Base-by-base conservation (phyloP, 2,329 filamentous ascomycete genomes). In the Aspergillus luchuensis region DNA sequence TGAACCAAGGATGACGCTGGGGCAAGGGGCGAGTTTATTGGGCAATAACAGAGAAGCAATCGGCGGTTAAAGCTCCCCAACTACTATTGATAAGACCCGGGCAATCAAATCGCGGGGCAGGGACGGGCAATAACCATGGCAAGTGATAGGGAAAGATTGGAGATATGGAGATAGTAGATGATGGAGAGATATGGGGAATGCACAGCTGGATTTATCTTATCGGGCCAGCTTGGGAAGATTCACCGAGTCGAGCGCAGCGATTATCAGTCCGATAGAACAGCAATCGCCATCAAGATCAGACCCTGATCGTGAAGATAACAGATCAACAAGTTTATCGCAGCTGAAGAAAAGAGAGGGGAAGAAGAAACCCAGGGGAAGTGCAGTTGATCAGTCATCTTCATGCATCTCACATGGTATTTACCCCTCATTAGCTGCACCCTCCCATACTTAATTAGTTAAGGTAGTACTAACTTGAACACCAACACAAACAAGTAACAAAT, bases 1-100 rank as follows among this genome's bases (percentile, higher is more conserved):
- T 38, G 45, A 43, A 51, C 53, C 53, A 56, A 33, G 53, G 53
- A 56, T 25, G 39, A 25, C 25, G 52, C 36, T 25, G 52, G 21
- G 38, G 53, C 39, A 56, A 21, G 19, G 6, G 6, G 11, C 41
- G 10, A 28, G 30, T 47, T 47, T 36, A 28, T 39, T 41, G 50
- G 30, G 38, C 23, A 48, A 52, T 51, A 15, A 36, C 1, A 28
- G 45, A 21, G 8, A 39, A 52, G 38, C 28, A 33, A 47, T 47
- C n/a, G 39, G n/a, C 19, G 7, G 47, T 8, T 17, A 10, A 36
- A 36, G 8, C n/a, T 33, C 15, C 21, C 25, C 15, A 21, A 10
- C 28, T 30, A 30, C 28, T 30, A 30, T 19, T 41, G 49, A 58
- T 58, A 58, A 36, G 49, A 8, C 8, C 21, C 21, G 17, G 23